These are phyloP conservation scores for Suillus occidentalis DNA, from an alignment of 768 basidiomycete genomes.

Conservation along the genomic window DNA sequence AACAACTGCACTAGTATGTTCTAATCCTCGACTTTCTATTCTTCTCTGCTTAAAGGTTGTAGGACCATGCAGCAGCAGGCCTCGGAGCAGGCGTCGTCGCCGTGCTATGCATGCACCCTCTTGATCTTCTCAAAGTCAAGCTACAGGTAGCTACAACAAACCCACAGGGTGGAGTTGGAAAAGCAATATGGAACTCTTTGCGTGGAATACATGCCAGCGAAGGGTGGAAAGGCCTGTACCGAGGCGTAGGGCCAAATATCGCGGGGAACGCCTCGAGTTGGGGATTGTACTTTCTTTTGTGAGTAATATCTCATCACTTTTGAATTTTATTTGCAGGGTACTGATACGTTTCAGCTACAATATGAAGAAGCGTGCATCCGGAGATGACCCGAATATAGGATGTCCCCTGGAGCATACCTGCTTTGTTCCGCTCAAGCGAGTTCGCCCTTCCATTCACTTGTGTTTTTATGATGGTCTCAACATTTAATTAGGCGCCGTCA, in stretches of 20 bases:
- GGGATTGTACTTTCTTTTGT: constrained; percentile 99
- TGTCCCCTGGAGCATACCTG: constrained; percentile 80
- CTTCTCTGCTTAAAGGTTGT: background rate
- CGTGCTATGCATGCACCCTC: constrained; percentile 94
- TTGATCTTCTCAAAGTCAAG: constrained; percentile 93
- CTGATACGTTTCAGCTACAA: constrained; percentile 66
- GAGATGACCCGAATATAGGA: constrained; percentile 62
- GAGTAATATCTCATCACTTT: constrained; percentile 36
- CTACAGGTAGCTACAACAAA: constrained; percentile 82
- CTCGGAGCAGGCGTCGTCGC: constrained; percentile 91
- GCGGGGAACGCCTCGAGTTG: constrained; percentile 95
- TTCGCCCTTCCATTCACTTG: constrained; percentile 49
- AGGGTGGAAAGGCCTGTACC: constrained; percentile 86
- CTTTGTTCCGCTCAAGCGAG: constrained; percentile 95
- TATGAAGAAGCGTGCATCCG: constrained; percentile 78
- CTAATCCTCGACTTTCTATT: background rate
- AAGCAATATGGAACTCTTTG: constrained; percentile 75
- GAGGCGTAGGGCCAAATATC: constrained; percentile 87
- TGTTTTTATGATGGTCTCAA: constrained; percentile 14
- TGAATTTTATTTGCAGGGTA: background rate
- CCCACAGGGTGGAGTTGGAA: constrained; percentile 60
- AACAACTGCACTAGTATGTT: constrained; percentile 33
- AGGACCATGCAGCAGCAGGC: constrained; percentile 97
- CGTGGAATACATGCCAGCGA: constrained; percentile 68
- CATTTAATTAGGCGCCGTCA: constrained; percentile 71